A percentile compares a stretch with the other conserved stretches of the same genome.
These are phyloP conservation scores for Elaeis guineensis DNA, from an alignment of 176 grass and related monocot species.

Conservation along the genomic window DNA sequence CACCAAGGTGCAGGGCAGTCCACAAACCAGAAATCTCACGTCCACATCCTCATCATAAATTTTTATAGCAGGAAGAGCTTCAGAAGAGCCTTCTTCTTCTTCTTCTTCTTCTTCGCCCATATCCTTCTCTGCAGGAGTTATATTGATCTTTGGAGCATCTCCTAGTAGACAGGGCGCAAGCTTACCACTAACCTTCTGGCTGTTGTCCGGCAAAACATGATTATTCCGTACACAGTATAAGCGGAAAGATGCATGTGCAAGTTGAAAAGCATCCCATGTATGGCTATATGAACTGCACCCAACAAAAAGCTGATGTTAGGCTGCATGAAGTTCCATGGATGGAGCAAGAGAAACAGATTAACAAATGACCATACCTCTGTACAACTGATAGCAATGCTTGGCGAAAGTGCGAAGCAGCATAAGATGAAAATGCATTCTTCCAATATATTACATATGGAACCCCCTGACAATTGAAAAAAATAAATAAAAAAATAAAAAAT, in stretches of 20 bases:
- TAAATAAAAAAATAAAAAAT: too few species aligned
- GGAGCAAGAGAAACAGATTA: not conserved
- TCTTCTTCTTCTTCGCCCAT: slow-evolving; percentile 44
- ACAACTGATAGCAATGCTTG: slow-evolving; percentile 85
- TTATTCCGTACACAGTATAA: slow-evolving; percentile 82
- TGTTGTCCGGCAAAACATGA: slow-evolving; percentile 35
- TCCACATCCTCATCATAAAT: slow-evolving; percentile 76
- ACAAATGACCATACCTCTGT: slow-evolving; percentile 55
- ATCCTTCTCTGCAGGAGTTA: slow-evolving; percentile 41
- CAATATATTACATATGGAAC: slow-evolving; percentile 99
- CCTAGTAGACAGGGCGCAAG: slow-evolving; percentile 76
- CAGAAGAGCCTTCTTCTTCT: slow-evolving; percentile 50
- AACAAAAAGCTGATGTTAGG: slow-evolving; percentile 18
- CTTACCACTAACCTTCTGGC: slow-evolving; percentile 50
- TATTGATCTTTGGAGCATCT: slow-evolving; percentile 90
- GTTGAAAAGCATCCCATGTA: slow-evolving; percentile 98
- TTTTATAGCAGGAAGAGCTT: slow-evolving; percentile 57
- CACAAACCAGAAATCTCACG: slow-evolving; percentile 85
- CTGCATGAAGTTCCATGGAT: not conserved
- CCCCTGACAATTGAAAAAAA: slow-evolving; percentile 44
- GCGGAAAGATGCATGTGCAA: slow-evolving; percentile 89
- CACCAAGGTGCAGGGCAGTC: slow-evolving; percentile 64
- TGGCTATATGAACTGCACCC: slow-evolving; percentile 83
- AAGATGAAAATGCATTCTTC: slow-evolving; percentile 82
- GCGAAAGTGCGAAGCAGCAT: slow-evolving; percentile 88